These are phyloP conservation scores for Fomes fomentarius DNA, from an alignment of 1,284 basidiomycete genomes.

Conservation along the genomic window DNA sequence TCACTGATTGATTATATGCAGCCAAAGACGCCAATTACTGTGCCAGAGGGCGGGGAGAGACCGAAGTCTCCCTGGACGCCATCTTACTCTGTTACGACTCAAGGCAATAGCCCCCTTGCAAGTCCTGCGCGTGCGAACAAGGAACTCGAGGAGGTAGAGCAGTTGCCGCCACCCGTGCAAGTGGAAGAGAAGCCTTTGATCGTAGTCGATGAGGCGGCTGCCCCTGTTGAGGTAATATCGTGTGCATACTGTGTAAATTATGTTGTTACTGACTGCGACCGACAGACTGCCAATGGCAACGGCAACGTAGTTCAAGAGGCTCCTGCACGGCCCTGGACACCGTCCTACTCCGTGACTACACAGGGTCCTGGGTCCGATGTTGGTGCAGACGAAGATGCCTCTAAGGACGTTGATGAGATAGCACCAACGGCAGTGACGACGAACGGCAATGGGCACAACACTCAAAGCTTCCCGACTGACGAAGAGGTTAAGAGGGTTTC, in stretches of 20 bases:
- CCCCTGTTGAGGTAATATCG: neutral
- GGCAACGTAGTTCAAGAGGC: slow-evolving; percentile 6
- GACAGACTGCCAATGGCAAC: neutral
- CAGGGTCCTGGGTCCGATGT: slow-evolving; percentile 36
- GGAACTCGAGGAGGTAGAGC: slow-evolving; percentile 18
- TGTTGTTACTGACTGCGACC: no score
- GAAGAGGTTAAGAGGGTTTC: slow-evolving; percentile 28
- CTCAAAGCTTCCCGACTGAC: slow-evolving; percentile 30
- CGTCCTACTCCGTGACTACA: slow-evolving; percentile 33
- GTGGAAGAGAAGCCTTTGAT: slow-evolving; percentile 14
- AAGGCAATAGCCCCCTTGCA: slow-evolving; percentile 25
- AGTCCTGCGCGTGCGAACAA: slow-evolving; percentile 8
- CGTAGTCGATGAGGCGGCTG: neutral
- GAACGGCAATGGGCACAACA: slow-evolving; percentile 21
- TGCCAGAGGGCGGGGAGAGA: slow-evolving; percentile 11
- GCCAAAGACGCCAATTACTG: slow-evolving; percentile 14
- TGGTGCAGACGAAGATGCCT: slow-evolving; percentile 9
- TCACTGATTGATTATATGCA: neutral
- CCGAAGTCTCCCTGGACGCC: slow-evolving; percentile 30
- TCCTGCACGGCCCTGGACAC: slow-evolving; percentile 29
- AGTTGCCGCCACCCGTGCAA: slow-evolving; percentile 6
- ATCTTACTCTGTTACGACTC: slow-evolving; percentile 30
- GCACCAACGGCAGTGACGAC: neutral
- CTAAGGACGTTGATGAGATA: slow-evolving; percentile 1
- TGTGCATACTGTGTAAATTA: neutral